A percentile compares a stretch with the other conserved stretches of the same genome.
Conservation (phyloP, 768 basidiomycete species). For the Boletellus ananiceps region DNA sequence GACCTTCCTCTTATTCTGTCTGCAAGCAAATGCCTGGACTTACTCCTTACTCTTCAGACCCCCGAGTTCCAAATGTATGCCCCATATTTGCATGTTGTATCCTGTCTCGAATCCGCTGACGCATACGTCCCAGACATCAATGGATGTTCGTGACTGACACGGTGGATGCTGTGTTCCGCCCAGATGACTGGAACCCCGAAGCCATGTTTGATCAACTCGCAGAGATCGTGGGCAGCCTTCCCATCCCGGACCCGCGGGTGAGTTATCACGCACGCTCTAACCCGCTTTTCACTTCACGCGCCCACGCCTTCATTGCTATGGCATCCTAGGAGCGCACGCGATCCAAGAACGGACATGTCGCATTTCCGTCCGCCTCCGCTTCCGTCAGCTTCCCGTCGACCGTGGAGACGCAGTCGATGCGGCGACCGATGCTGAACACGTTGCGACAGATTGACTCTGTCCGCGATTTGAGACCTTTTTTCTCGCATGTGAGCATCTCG, state of each 20-base stretch:
- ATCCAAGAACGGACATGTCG: slow-evolving; percentile 19
- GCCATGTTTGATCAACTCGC: slow-evolving; percentile 89
- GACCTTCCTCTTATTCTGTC: slow-evolving; percentile 78
- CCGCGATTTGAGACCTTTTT: slow-evolving; percentile 84
- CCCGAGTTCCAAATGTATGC: slow-evolving; percentile 95
- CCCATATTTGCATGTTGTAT: neutral
- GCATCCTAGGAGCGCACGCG: slow-evolving; percentile 24
- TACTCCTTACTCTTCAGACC: slow-evolving; percentile 88
- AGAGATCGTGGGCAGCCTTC: slow-evolving; percentile 72
- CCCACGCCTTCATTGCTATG: neutral
- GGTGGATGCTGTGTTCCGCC: slow-evolving; percentile 88
- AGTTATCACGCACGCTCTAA: neutral
- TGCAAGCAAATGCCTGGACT: slow-evolving; percentile 90
- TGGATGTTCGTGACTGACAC: slow-evolving; percentile 99
- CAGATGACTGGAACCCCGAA: slow-evolving; percentile 77
- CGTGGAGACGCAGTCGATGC: slow-evolving; percentile 46
- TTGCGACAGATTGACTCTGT: slow-evolving; percentile 79
- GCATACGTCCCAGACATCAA: slow-evolving; percentile 60
- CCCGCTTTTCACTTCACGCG: neutral
- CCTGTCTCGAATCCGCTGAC: slow-evolving; percentile 3
- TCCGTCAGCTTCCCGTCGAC: slow-evolving; percentile 26
- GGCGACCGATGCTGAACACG: slow-evolving; percentile 67
- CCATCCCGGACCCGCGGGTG: slow-evolving; percentile 37
- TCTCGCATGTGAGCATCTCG: slow-evolving; percentile 81
- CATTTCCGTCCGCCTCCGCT: slow-evolving; percentile 19